Conservation (phyloP, 2,329 filamentous ascomycete species). For the Elsinoe batatas region DNA sequence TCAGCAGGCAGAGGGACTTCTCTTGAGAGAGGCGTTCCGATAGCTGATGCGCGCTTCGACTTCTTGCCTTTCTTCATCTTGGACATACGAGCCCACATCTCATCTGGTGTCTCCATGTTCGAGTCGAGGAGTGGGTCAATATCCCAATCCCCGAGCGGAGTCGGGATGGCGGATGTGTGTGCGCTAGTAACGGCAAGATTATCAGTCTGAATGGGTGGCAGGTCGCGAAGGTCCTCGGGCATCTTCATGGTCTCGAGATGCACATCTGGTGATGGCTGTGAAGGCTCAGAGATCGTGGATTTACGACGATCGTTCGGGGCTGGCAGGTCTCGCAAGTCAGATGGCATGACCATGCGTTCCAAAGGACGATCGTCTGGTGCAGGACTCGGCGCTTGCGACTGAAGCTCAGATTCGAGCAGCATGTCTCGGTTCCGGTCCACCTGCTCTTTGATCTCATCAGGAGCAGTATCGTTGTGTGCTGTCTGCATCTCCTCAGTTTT, state of each 20-base stretch:
- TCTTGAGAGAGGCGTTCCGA: conserved; percentile 1
- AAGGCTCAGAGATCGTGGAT: neutral
- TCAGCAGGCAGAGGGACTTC: neutral
- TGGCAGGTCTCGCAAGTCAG: conserved; percentile 5
- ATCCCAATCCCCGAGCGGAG: conserved; percentile 9
- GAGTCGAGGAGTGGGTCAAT: conserved; percentile 11
- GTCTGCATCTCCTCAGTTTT: neutral
- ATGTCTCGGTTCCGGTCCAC: too few relatives aligned
- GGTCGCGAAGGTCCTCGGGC: conserved; percentile 8
- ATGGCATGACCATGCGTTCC: conserved; percentile 10
- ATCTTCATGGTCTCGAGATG: conserved; percentile 8
- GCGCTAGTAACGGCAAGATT: neutral
- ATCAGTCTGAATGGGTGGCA: neutral
- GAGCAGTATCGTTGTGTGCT: too few relatives aligned
- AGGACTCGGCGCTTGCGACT: neutral
- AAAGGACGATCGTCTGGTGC: neutral
- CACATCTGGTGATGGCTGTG: neutral
- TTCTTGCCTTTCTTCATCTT: conserved; percentile 15
- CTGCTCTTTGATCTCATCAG: too few relatives aligned
- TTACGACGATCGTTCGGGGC: neutral
- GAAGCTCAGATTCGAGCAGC: too few relatives aligned
- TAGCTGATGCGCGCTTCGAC: conserved; percentile 1
- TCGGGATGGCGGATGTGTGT: neutral
- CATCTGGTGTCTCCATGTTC: conserved; percentile 9
- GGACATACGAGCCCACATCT: conserved; percentile 9